Conservation (phyloP, 495 filamentous ascomycete genomes). For the Xylaria intraflava region DNA sequence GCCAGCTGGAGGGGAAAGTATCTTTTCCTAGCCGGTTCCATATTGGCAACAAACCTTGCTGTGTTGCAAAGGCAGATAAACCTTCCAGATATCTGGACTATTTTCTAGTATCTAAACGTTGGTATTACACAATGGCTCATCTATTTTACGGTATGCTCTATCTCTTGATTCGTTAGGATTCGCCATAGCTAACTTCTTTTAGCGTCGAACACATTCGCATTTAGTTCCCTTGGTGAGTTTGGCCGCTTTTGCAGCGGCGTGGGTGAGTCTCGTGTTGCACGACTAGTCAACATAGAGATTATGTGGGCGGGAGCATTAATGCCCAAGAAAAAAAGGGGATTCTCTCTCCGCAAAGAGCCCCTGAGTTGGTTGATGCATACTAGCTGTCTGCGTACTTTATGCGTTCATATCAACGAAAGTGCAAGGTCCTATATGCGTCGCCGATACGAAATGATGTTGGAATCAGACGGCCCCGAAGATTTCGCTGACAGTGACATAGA, state of each 20-base stretch:
- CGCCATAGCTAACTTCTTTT: not conserved
- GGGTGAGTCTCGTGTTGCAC: constrained; percentile 22
- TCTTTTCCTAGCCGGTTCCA: constrained; percentile 27
- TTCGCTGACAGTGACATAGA: not conserved
- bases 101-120: constrained; percentile 28
- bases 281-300: constrained; percentile 33
- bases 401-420: constrained; percentile 32
- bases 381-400: constrained; percentile 27
- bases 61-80: constrained; percentile 14
- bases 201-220: constrained; percentile 36
- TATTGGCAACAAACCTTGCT: constrained; percentile 20
- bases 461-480: not conserved
- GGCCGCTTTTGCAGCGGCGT: constrained; percentile 33
- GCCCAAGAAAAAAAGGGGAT: not conserved
- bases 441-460: constrained; percentile 18
- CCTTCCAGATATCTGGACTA: constrained; percentile 22
- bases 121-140: constrained; percentile 29
- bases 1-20: not conserved
- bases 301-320: constrained; percentile 24
- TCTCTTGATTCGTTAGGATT: not conserved
- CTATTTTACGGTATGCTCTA: constrained; percentile 30
- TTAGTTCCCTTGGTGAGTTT: constrained; percentile 39
- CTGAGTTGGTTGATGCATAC: constrained; percentile 24
- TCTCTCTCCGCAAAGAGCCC: constrained; percentile 22
- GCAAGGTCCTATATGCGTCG: constrained; percentile 17